phyloP scores from a whole-genome alignment of 2,329 filamentous ascomycete genomes.

The Trichoderma hamatum region DNA sequence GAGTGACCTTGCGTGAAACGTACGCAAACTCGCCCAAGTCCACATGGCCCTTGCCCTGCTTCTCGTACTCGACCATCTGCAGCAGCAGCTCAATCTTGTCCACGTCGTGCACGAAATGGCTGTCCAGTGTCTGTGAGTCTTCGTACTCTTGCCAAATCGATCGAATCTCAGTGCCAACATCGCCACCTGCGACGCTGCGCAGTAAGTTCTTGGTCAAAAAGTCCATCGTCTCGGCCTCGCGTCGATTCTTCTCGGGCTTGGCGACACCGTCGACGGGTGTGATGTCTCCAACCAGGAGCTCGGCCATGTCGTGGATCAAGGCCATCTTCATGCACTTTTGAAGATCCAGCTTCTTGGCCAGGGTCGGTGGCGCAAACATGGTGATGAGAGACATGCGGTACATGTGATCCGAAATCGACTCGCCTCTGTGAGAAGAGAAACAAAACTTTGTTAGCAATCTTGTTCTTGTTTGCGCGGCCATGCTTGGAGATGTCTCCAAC shows the following conservation, averaged over 20 bases:
- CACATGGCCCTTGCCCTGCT: slow-evolving; percentile 62
- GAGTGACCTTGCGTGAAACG: slow-evolving; percentile 71
- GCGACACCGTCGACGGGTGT: slow-evolving; percentile 85
- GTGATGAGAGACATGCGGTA: slow-evolving; percentile 98
- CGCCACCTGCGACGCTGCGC: slow-evolving; percentile 72
- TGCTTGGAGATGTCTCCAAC: neutral
- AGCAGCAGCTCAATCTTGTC: slow-evolving; percentile 95
- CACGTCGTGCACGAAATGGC: slow-evolving; percentile 90
- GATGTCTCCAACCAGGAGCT: slow-evolving; percentile 92
- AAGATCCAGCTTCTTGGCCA: slow-evolving; percentile 74
- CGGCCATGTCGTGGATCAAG: slow-evolving; percentile 96
- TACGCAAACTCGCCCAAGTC: slow-evolving; percentile 87
- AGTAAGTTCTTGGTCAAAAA: slow-evolving; percentile 77
- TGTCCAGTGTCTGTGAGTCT: slow-evolving; percentile 79
- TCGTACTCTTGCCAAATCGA: slow-evolving; percentile 95
- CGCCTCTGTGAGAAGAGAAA: slow-evolving; percentile 56
- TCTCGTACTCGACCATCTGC: slow-evolving; percentile 97
- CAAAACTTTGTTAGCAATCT: neutral
- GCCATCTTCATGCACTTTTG: slow-evolving; percentile 91
- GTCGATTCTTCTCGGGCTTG: slow-evolving; percentile 85
- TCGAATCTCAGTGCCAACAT: slow-evolving; percentile 69
- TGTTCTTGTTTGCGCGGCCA: neutral
- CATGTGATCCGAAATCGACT: slow-evolving; percentile 98
- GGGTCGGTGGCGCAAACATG: slow-evolving; percentile 80
- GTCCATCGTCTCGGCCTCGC: slow-evolving; percentile 89